These are phyloP conservation scores for Leucaena leucocephala DNA, from an alignment of 306 rosid genomes.

Conservation along the genomic window DNA sequence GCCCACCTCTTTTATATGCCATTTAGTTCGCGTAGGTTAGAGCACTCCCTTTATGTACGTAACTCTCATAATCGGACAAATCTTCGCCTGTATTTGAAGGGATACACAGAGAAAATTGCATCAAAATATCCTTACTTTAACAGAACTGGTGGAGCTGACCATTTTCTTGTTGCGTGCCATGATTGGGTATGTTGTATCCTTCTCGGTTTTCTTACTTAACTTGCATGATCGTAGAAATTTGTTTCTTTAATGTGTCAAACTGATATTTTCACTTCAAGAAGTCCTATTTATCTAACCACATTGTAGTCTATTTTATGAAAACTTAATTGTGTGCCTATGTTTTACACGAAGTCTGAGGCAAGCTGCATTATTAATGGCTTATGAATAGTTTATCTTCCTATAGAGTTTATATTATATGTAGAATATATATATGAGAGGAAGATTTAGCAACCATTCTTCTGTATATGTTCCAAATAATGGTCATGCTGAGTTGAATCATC, in stretches of 20 bases:
- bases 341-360: background rate
- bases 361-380: background rate
- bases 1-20: constrained; percentile 98
- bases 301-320: constrained; percentile 15
- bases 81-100: constrained; percentile 75
- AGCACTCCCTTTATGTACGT: constrained; percentile 69
- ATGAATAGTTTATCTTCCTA: background rate
- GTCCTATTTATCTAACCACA: constrained; percentile 4
- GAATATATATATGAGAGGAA: constrained; percentile 1
- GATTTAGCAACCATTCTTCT: constrained; percentile 18
- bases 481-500: constrained; percentile 23
- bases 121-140: constrained; percentile 75
- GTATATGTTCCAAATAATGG: constrained; percentile 25
- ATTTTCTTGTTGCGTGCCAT: constrained; percentile 97
- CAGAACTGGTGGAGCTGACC: constrained; percentile 92
- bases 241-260: constrained; percentile 22
- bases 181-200: constrained; percentile 72
- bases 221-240: constrained; percentile 25
- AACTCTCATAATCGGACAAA: constrained; percentile 93
- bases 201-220: constrained; percentile 21
- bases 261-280: constrained; percentile 20
- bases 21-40: constrained; percentile 83
- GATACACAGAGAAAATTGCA: constrained; percentile 70
- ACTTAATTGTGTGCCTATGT: background rate
- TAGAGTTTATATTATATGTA: background rate